Evolutionary conservation across 352 stramenopile genomes (phyloP).

Genomic region (Elongisporangium prolatum): DNA sequence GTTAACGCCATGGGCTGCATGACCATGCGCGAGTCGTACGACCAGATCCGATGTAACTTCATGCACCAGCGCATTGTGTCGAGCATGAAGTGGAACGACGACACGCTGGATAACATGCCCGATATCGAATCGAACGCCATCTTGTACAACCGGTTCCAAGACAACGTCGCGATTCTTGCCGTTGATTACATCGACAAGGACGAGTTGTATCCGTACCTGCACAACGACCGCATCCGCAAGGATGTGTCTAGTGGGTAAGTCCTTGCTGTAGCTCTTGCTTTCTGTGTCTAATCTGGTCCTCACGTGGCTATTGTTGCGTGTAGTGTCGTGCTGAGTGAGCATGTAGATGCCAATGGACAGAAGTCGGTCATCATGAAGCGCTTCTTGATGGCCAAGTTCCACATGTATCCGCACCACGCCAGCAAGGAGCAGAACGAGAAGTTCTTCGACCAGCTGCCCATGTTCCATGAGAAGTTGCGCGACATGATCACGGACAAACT

Average conservation of each 20-base stretch:
- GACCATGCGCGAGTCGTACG: slow-evolving; percentile 64
- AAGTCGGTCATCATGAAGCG: slow-evolving; percentile 78
- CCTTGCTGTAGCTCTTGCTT: neutral
- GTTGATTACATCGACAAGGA: slow-evolving; percentile 79
- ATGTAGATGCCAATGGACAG: slow-evolving; percentile 54
- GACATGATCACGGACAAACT: slow-evolving; percentile 50
- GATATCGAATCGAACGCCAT: slow-evolving; percentile 73
- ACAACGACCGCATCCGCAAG: slow-evolving; percentile 69
- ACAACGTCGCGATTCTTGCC: slow-evolving; percentile 58
- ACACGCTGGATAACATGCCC: slow-evolving; percentile 36
- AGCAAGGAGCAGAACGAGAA: slow-evolving; percentile 52
- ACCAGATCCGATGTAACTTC: slow-evolving; percentile 77
- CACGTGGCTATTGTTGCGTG: neutral
- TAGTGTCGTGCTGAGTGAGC: slow-evolving; percentile 58
- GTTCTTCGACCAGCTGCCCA: slow-evolving; percentile 58
- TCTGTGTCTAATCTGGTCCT: slow-evolving; percentile 2
- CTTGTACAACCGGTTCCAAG: slow-evolving; percentile 57
- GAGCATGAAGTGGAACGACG: slow-evolving; percentile 58
- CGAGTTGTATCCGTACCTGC: slow-evolving; percentile 69
- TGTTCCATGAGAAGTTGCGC: slow-evolving; percentile 59
- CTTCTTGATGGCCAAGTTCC: slow-evolving; percentile 74
- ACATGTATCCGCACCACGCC: slow-evolving; percentile 76
- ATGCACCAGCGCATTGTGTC: slow-evolving; percentile 79
- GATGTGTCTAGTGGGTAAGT: slow-evolving; percentile 60
- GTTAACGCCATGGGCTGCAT: slow-evolving; percentile 52